Evolutionary conservation across 2,329 filamentous ascomycete genomes (phyloP).

Genomic region (Colletotrichum destructivum): DNA sequence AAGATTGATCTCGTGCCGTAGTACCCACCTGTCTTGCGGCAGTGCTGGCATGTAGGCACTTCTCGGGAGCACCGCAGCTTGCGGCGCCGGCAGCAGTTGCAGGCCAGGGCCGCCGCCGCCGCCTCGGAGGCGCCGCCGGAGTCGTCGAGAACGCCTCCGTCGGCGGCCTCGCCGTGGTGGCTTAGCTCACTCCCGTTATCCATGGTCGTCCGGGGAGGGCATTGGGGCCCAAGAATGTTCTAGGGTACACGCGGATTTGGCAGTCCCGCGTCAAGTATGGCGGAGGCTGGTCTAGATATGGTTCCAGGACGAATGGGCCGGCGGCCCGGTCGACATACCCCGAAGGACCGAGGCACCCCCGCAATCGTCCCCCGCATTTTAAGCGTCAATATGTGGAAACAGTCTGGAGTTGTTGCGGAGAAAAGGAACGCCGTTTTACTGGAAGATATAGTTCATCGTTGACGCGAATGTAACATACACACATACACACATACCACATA

Average conservation of each 20-base stretch:
- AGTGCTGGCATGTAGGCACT: too few species aligned
- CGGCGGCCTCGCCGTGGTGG: conserved; percentile 45
- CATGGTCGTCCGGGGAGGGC: neutral
- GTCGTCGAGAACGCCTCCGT: conserved; percentile 45
- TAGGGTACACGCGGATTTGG: too few species aligned
- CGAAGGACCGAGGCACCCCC: conserved; percentile 3
- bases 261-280: conserved; percentile 1
- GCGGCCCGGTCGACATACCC: neutral
- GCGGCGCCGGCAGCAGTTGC: conserved; percentile 48
- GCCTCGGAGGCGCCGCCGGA: neutral
- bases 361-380: neutral
- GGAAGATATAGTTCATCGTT: too few species aligned
- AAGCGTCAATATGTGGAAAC: neutral
- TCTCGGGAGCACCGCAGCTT: conserved; percentile 55
- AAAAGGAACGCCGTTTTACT: too few species aligned
- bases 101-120: too few species aligned
- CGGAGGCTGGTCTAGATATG: conserved; percentile 11
- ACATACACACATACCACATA: too few species aligned
- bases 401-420: neutral
- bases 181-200: conserved; percentile 1
- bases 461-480: too few species aligned
- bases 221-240: neutral
- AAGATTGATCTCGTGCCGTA: too few species aligned
- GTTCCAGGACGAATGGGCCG: conserved; percentile 8
- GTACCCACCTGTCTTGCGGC: too few species aligned